Evolutionary conservation across 1,284 basidiomycete genomes (phyloP), one percentile per base, ranked within the genome.

Genomic region (Rhodofomes roseus): DNA sequence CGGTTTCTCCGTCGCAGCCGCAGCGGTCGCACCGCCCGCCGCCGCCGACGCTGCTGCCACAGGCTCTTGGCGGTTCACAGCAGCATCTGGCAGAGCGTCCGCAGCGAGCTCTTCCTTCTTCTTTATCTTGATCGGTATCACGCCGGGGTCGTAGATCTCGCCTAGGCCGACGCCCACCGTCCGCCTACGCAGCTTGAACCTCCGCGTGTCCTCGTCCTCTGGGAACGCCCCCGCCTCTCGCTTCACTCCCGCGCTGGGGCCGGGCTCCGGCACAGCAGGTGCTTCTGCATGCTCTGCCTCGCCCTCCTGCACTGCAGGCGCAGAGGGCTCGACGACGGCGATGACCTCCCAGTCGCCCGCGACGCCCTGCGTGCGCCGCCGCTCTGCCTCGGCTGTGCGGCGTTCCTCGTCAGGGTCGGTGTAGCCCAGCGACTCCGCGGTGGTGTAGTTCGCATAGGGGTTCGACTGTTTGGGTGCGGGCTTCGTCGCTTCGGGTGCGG

Each of bases 321-420:
- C 61, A 5, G 65, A 60, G 9, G 71, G 64, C 31, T 68, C 63
- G 0, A 65, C 60, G 3, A 81, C 68, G 4, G 81, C 77, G 9
- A 97, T 86, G 25, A 87, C 76, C 72, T 95, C 78, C 96, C 96
- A 99, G 65, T 87, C 81, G 1, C 96, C 95, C 0, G 86, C 89
- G 8, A 86, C 75, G 1, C 93, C 95, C 68, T 91, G 83, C 12
- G 79, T 80, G 63, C 80, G 76, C 58, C 85, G 78, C 61, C 80
- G 72, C 68, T 85, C 81, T 22, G 83, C 77, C 74, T 89, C 85
- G 22, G 83, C 81, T 60, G 78, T 76, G 62, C 81, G 68, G 61
- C 83, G 70, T 64, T 85, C 86, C 16, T 77, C 84, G 62, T 93
- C 90, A 0, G 87, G 86, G 66, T 95, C 92, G 6, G 73, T 79